These are phyloP conservation scores for Lentinus brumalis DNA, from an alignment of 768 basidiomycete genomes.

Conservation along the genomic window DNA sequence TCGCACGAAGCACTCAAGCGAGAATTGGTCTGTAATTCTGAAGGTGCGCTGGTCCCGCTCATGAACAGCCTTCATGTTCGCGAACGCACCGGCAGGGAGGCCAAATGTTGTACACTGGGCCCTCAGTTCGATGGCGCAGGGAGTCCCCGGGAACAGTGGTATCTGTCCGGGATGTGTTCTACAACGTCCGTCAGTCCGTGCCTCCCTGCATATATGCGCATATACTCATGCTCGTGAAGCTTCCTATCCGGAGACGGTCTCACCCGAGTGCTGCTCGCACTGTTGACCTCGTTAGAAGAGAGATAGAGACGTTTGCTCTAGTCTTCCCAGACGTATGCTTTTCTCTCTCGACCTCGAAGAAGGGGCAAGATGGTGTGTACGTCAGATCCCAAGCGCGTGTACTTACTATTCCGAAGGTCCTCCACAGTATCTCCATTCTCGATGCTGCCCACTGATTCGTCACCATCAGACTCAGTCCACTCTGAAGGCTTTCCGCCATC, in stretches of 20 bases:
- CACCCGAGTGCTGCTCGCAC: conserved; percentile 63
- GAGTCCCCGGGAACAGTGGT: conserved; percentile 80
- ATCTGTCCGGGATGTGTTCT: conserved; percentile 86
- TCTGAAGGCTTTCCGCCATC: conserved; percentile 65
- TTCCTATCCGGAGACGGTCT: conserved; percentile 77
- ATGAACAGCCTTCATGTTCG: not conserved
- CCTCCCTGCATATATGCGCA: not conserved
- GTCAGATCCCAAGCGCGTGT: conserved; percentile 42
- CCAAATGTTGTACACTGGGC: conserved; percentile 66
- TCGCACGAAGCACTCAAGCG: conserved; percentile 59
- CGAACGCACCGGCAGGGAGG: conserved; percentile 51
- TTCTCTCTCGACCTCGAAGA: conserved; percentile 58
- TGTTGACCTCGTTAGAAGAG: conserved; percentile 66
- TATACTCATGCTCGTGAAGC: conserved; percentile 41
- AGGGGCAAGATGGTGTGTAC: conserved; percentile 36
- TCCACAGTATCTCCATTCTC: conserved; percentile 3
- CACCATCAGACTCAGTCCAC: conserved; percentile 59
- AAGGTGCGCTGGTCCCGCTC: conserved; percentile 50
- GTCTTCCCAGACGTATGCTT: conserved; percentile 74
- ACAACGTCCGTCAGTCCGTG: conserved; percentile 61
- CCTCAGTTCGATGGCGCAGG: conserved; percentile 74
- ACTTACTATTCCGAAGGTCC: conserved; percentile 69
- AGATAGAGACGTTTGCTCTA: conserved; percentile 73
- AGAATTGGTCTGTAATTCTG: conserved; percentile 76
- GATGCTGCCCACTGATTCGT: not conserved